Evolutionary conservation across 169 alveolate species (phyloP).

Genomic region (Plasmodium relictum): DNA sequence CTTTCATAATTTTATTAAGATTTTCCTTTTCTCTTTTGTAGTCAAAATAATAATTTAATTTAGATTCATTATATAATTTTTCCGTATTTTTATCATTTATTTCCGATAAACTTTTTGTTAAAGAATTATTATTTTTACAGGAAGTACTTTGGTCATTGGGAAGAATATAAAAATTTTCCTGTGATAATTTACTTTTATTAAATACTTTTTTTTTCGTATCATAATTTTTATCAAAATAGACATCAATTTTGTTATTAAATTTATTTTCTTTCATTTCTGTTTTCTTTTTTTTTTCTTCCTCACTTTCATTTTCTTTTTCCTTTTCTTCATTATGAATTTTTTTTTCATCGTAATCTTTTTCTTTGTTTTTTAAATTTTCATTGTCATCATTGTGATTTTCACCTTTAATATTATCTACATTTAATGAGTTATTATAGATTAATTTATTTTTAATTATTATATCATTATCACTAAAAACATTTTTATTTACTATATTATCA

Average conservation of each 20-base stretch:
- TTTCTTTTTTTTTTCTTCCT: not conserved
- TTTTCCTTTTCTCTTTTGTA: too few relatives aligned
- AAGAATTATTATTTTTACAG: too few relatives aligned
- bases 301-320: not conserved
- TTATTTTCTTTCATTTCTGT: not conserved
- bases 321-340: not conserved
- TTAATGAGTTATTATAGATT: constrained; percentile 7
- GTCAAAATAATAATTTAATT: too few relatives aligned
- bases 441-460: constrained; percentile 10
- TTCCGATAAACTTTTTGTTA: too few relatives aligned
- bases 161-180: too few relatives aligned
- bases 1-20: too few relatives aligned
- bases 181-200: not conserved
- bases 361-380: constrained; percentile 37
- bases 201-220: not conserved
- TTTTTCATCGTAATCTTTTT: not conserved
- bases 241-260: not conserved
- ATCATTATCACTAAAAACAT: too few relatives aligned
- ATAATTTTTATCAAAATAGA: not conserved
- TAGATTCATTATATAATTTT: too few relatives aligned
- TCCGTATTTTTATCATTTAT: too few relatives aligned
- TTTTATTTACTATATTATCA: too few relatives aligned
- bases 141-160: too few relatives aligned
- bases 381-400: not conserved
- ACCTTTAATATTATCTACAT: not conserved